Percentiles rank a stretch among this genome's conserved stretches.
Conservation (phyloP, 1,284 basidiomycete genomes). For the Puccinia coronata region DNA sequence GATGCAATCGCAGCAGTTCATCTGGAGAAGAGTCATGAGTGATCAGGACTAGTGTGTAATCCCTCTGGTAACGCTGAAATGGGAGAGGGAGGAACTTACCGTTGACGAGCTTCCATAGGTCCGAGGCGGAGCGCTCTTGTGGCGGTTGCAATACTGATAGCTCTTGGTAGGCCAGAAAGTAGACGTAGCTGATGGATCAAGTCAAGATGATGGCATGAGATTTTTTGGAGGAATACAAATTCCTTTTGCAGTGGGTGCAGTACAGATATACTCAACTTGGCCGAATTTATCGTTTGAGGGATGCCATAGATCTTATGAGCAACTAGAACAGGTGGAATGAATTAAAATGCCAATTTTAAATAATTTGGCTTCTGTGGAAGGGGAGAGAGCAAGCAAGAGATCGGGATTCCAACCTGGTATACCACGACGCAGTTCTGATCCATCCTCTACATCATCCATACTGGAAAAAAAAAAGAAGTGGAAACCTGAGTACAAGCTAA, state of each 20-base stretch:
- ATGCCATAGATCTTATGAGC: constrained; percentile 94
- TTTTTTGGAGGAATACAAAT: too few relatives aligned
- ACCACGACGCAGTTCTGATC: constrained; percentile 83
- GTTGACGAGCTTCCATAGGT: constrained; percentile 45
- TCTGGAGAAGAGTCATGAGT: constrained; percentile 61
- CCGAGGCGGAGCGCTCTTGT: not conserved
- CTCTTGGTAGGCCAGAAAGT: constrained; percentile 47
- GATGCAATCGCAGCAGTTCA: constrained; percentile 85
- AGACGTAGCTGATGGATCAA: constrained; percentile 27
- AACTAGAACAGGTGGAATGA: constrained; percentile 65
- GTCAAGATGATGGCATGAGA: too few relatives aligned
- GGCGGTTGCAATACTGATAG: constrained; percentile 14
- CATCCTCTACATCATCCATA: constrained; percentile 97
- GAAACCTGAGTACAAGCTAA: not conserved
- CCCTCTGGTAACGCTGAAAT: too few relatives aligned
- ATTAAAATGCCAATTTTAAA: too few relatives aligned
- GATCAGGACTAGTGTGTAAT: too few relatives aligned
- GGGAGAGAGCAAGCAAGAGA: not conserved
- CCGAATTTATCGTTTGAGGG: constrained; percentile 95
- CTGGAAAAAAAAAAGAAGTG: constrained; percentile 60
- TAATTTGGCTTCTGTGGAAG: too few relatives aligned
- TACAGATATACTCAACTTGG: constrained; percentile 66
- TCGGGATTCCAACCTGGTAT: constrained; percentile 67
- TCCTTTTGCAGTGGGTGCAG: too few relatives aligned
- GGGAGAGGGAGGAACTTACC: constrained; percentile 2